Conservation (phyloP, 2,329 filamentous ascomycete genomes). For the Emydomyces testavorans region DNA sequence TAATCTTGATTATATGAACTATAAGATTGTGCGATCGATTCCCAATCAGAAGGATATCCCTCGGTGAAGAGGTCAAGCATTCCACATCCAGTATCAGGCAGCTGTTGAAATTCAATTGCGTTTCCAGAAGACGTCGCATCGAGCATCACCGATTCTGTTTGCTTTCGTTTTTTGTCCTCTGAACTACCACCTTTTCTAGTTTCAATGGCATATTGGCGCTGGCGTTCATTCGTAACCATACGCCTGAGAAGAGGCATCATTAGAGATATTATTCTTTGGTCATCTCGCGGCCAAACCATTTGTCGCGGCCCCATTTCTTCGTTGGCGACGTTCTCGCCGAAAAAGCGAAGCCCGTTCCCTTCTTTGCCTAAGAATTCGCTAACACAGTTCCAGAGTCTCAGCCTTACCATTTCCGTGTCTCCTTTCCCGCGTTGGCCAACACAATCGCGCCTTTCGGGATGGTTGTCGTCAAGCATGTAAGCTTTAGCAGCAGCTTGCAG, state of each 20-base stretch:
- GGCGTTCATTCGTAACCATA: constrained; percentile 51
- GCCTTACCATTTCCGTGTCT: constrained; percentile 46
- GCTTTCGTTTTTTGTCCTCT: constrained; percentile 29
- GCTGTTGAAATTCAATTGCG: constrained; percentile 21
- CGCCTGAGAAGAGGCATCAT: constrained; percentile 46
- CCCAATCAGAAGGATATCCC: constrained; percentile 32
- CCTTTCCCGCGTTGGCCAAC: constrained; percentile 46
- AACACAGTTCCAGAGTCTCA: constrained; percentile 47
- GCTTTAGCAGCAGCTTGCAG: constrained; percentile 45
- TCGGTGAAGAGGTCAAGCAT: constrained; percentile 29
- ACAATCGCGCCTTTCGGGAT: constrained; percentile 46
- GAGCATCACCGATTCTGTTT: constrained; percentile 20
- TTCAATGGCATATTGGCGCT: constrained; percentile 47
- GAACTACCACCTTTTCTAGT: constrained; percentile 39
- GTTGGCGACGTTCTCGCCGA: constrained; percentile 37
- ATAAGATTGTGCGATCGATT: constrained; percentile 28
- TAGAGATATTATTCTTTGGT: constrained; percentile 45
- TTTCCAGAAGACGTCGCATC: constrained; percentile 19
- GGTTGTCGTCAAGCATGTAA: constrained; percentile 46
- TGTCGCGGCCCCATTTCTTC: constrained; percentile 31
- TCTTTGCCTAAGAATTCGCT: constrained; percentile 42
- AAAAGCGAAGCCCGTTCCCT: constrained; percentile 43
- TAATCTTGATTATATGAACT: constrained; percentile 31
- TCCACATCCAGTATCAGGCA: constrained; percentile 22
- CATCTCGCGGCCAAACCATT: constrained; percentile 45